Percentiles rank a stretch among this genome's conserved stretches.
Evolutionary conservation across 1,284 basidiomycete genomes (phyloP).

Genomic region (Rhodotorula mucilaginosa): DNA sequence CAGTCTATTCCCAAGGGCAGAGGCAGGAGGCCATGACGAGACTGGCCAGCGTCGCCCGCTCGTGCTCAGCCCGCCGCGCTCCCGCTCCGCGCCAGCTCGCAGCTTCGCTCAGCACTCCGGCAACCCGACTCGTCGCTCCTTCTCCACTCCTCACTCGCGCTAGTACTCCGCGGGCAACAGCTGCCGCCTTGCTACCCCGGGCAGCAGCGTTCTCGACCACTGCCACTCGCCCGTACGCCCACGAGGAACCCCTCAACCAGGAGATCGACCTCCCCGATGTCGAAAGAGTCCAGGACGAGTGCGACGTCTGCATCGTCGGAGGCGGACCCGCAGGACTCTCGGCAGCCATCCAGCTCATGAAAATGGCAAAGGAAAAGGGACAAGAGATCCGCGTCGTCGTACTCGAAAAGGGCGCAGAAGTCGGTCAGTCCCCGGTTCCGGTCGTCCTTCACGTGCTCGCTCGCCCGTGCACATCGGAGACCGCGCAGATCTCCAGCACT

Average conservation of each 20-base stretch:
- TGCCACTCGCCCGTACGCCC: neutral
- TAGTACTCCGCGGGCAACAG: too few relatives aligned
- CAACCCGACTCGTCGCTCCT: neutral
- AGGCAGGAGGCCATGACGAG: too few relatives aligned
- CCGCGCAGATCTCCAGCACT: neutral
- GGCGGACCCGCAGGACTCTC: slow-evolving; percentile 91
- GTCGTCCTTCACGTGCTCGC: neutral
- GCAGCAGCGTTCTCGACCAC: slow-evolving; percentile 2
- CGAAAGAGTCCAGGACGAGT: slow-evolving; percentile 78
- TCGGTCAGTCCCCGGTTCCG: slow-evolving; percentile 61
- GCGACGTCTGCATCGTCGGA: slow-evolving; percentile 96
- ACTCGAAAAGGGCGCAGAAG: slow-evolving; percentile 90
- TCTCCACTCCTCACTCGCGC: too few relatives aligned
- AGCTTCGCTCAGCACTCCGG: neutral
- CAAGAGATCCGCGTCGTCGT: slow-evolving; percentile 80
- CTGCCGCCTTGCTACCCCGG: neutral
- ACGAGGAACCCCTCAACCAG: slow-evolving; percentile 28
- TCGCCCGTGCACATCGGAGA: neutral
- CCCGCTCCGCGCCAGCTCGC: neutral
- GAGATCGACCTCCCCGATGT: slow-evolving; percentile 48
- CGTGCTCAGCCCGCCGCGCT: neutral
- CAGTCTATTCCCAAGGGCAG: too few relatives aligned
- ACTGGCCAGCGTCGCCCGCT: neutral
- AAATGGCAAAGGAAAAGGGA: slow-evolving; percentile 74
- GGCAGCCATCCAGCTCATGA: slow-evolving; percentile 94